Evolutionary conservation across 2,329 filamentous ascomycete genomes (phyloP), one percentile per base, ranked within the genome.

Genomic region (Gaeumannomyces tritici): DNA sequence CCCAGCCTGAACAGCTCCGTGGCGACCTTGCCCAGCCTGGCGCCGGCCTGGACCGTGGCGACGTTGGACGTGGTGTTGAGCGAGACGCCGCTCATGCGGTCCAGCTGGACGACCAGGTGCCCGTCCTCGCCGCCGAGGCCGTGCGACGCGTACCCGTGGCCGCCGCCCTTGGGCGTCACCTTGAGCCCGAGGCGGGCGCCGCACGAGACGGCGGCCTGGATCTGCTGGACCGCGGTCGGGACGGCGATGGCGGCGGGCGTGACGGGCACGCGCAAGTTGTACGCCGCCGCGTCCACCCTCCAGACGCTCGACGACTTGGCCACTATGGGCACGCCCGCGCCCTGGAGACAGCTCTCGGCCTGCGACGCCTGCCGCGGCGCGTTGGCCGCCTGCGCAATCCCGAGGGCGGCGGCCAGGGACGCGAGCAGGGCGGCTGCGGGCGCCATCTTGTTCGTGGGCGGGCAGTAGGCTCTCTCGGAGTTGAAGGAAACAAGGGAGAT

Each of bases 91-190:
- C 78, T 76, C 66, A 82, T 74, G 26, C 73, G 69, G 65, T 78
- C 72, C 61, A 83, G 71, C 66, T 79, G 76, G 42, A 83, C 75
- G 6, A 79, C 74, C 65, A 82, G 70, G 55, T 76, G 74, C 3
- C 79, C 79, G 62, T 82, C 72, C 66, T 79, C 75, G 11, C 79
- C 80, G 29, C 79, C 79, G 1, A 79, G 74, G 4, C 78, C 78
- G 63, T 76, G 77, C 0, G 76, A 79, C 1, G 76, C 79, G 64
- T 83, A 83, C 2, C 76, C 80, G 69, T 83, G 81, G 3, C 80
- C 80, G 33, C 80, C 80, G 60, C 76, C 76, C 65, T 78, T 79
- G 31, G 79, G 75, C 61, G 77, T 79, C 18, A 81, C 77, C 68
- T 78, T 79, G 63, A 80, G 65, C 7, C 72, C 71, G 18, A 71